Evolutionary conservation across 2,329 filamentous ascomycete genomes (phyloP).

Genomic region (Pseudogymnoascus sp.): DNA sequence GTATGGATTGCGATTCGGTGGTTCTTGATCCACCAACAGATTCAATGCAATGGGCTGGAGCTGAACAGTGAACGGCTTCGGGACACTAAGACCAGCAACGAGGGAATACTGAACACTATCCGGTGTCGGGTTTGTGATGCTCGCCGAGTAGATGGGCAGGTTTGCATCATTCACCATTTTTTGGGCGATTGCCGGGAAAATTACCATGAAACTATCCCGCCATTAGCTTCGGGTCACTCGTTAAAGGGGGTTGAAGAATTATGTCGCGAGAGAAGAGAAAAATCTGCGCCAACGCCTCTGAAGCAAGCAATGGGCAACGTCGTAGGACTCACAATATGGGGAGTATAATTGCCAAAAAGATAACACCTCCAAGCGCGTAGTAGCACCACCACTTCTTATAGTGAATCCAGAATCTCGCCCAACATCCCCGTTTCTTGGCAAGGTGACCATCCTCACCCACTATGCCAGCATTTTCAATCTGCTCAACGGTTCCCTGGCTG

Average conservation of each 20-base stretch:
- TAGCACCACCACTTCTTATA: constrained; percentile 33
- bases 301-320: background rate
- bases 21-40: constrained; percentile 28
- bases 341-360: constrained; percentile 32
- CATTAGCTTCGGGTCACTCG: background rate
- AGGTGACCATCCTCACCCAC: background rate
- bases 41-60: constrained; percentile 30
- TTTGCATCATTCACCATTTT: constrained; percentile 30
- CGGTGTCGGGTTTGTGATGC: constrained; percentile 28
- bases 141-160: constrained; percentile 30
- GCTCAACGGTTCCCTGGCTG: background rate
- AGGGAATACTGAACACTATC: constrained; percentile 29
- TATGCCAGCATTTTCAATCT: background rate
- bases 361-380: constrained; percentile 28
- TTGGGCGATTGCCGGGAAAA: constrained; percentile 34
- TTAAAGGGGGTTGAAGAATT: background rate
- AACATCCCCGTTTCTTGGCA: background rate
- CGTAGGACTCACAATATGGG: constrained; percentile 18
- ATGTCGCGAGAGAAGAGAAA: background rate
- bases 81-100: constrained; percentile 30
- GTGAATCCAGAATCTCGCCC: constrained; percentile 26
- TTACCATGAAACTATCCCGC: constrained; percentile 29
- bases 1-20: constrained; percentile 25
- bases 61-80: constrained; percentile 28
- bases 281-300: background rate